Conservation (phyloP, 2,329 filamentous ascomycete species). For the Ophiostoma australiae region DNA sequence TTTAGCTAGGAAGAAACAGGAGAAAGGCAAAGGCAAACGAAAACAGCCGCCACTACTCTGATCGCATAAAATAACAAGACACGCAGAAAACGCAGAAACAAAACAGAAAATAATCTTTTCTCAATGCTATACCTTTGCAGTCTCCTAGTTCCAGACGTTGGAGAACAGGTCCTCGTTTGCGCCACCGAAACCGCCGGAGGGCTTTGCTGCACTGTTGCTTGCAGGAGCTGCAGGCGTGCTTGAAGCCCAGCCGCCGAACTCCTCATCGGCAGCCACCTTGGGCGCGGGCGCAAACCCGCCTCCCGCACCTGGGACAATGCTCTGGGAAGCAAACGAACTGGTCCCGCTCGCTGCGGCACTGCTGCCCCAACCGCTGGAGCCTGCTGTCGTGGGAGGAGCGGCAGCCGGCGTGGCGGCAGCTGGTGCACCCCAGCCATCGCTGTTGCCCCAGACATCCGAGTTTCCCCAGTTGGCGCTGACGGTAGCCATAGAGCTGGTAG, state of each 20-base stretch:
- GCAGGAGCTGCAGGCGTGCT: conserved; percentile 44
- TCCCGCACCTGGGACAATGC: conserved; percentile 57
- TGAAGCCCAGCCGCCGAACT: conserved; percentile 94
- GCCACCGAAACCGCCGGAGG: conserved; percentile 54
- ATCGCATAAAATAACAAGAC: not conserved
- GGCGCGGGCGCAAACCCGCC: conserved; percentile 62
- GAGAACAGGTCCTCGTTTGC: conserved; percentile 84
- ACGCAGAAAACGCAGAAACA: not conserved
- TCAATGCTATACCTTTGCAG: not conserved
- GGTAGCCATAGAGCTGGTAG: conserved; percentile 35
- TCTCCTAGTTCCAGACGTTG: conserved; percentile 78
- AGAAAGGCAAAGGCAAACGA: not conserved
- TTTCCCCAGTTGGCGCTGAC: conserved; percentile 40
- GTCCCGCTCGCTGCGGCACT: conserved; percentile 29
- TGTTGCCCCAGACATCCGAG: conserved; percentile 76
- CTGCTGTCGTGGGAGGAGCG: conserved; percentile 30
- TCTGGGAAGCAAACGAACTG: conserved; percentile 51
- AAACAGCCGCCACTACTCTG: conserved; percentile 11
- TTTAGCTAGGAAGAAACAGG: not conserved
- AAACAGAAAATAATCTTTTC: not conserved
- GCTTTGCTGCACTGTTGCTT: conserved; percentile 43
- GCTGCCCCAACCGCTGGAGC: conserved; percentile 54
- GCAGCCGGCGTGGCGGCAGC: conserved; percentile 34
- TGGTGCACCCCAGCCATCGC: conserved; percentile 68
- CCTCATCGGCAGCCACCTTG: conserved; percentile 80